Evolutionary conservation across 192 early-diverging fungal species (phyloP), one percentile per base, ranked within the genome.

Genomic region (Cetraspora pellucida): DNA sequence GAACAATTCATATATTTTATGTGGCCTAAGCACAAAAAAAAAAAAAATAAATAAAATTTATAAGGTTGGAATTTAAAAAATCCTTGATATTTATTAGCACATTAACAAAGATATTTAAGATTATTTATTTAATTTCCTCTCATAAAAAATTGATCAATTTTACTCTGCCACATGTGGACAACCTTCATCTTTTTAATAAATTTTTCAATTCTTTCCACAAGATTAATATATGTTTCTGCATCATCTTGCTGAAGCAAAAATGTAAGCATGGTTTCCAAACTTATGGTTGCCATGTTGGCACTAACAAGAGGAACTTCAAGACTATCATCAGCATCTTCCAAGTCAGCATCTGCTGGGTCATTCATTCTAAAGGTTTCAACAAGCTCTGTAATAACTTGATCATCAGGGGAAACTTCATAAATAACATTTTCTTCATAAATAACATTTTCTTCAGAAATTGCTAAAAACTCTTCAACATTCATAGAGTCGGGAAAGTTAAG

Each of bases 391-490:
- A 77, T 77, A 21, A 76, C 46, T 65, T 76, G 31, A 50, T 76
- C 75, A 77, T 66, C 63, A 23, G 65, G 45, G 47, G 44, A 50
- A 55, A 74, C 16, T 60, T 61, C 64, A 47, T 65, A 60, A 64
- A 76, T 16, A 49, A 77, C 66, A 66, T 63, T n/a, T 23, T 77
- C 63, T n/a, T n/a, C n/a, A n/a, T n/a, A n/a, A n/a, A n/a, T n/a
- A n/a, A n/a, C n/a, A n/a, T n/a, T n/a, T n/a, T n/a, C n/a, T 54
- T 77, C 61, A 21, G 75, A 16, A 11, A 77, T 27, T 2, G 8
- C 23, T 10, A 77, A 45, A 77, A 45, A 77, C 37, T 77, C 59
- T 19, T 43, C 16, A 23, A 46, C 17, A 3, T 30, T 16, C 75
- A 77, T 77, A 52, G 49, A 5, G 14, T 70, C 25, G 1, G 67